These are phyloP conservation scores for Nakaseomyces sp. DNA, from an alignment of 1,139 yeast species.

Conservation along the genomic window DNA sequence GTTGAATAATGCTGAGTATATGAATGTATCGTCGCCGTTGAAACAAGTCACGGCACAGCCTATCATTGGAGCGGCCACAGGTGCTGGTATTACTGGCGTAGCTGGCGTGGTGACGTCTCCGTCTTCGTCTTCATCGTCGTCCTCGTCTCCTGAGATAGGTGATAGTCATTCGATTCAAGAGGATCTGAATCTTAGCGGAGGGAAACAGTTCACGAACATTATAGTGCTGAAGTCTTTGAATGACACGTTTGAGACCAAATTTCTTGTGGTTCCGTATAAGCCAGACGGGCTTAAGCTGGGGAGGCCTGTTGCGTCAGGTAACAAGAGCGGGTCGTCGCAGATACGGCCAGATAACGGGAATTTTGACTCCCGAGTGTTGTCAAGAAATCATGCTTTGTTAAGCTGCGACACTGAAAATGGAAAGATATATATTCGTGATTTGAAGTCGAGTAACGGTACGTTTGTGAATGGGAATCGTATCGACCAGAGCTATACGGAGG, in stretches of 20 bases:
- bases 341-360: constrained; percentile 70
- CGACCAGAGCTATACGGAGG: constrained; percentile 45
- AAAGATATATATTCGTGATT: constrained; percentile 67
- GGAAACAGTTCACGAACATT: constrained; percentile 30
- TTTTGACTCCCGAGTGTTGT: constrained; percentile 86
- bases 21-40: not conserved
- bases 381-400: constrained; percentile 89
- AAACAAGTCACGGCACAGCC: not conserved
- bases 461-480: constrained; percentile 72
- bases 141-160: not conserved
- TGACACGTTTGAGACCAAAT: constrained; percentile 71
- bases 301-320: constrained; percentile 53
- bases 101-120: no score
- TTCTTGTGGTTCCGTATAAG: constrained; percentile 62
- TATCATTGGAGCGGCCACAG: not conserved
- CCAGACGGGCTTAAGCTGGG: constrained; percentile 85
- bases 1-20: not conserved
- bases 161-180: not conserved
- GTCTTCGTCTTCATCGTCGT: no score
- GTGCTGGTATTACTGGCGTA: not conserved
- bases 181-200: not conserved
- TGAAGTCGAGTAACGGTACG: constrained; percentile 91
- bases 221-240: constrained; percentile 67
- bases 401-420: constrained; percentile 65
- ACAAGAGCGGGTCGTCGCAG: constrained; percentile 11